A percentile compares a stretch with the other conserved stretches of the same genome.
Conservation (phyloP, 495 filamentous ascomycete genomes). For the Trichoderma orchidacearum region DNA sequence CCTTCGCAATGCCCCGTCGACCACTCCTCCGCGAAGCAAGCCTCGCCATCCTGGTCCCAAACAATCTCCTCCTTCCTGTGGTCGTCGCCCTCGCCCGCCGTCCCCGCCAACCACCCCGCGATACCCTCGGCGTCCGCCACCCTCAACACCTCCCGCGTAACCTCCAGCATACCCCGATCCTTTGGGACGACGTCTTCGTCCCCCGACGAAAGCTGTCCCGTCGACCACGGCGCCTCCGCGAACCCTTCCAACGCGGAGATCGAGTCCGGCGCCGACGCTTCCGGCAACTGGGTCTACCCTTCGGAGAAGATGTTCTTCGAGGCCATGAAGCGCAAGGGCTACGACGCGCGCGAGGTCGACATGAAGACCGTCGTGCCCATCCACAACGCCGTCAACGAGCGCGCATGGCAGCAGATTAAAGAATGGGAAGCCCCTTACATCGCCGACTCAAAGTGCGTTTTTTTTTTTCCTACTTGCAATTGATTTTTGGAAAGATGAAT, state of each 20-base stretch:
- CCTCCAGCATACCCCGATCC: conserved; percentile 71
- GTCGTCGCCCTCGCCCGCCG: conserved; percentile 7
- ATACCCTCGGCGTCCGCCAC: conserved; percentile 9
- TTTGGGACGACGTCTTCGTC: conserved; percentile 17
- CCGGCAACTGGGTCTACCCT: conserved; percentile 92
- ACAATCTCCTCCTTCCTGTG: conserved; percentile 16
- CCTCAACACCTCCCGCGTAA: conserved; percentile 51
- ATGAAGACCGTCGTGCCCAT: conserved; percentile 90
- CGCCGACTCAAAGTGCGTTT: conserved; percentile 31
- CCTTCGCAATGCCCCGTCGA: conserved; percentile 5
- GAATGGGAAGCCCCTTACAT: conserved; percentile 66
- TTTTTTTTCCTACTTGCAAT: background rate
- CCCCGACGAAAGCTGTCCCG: background rate
- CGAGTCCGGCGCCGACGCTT: conserved; percentile 55
- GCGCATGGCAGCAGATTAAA: conserved; percentile 72
- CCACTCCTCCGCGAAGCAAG: background rate
- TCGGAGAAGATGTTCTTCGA: conserved; percentile 94
- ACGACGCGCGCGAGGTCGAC: conserved; percentile 45
- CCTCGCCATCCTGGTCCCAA: conserved; percentile 20
- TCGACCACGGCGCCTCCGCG: conserved; percentile 22
- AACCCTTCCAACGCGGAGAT: conserved; percentile 53
- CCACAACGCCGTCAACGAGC: conserved; percentile 93
- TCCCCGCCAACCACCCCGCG: conserved; percentile 15
- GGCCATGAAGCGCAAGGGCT: conserved; percentile 75
- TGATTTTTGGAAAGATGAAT: no score